These are phyloP conservation scores for Phytophthora palmivora DNA, from an alignment of 352 stramenopile species.

Conservation along the genomic window DNA sequence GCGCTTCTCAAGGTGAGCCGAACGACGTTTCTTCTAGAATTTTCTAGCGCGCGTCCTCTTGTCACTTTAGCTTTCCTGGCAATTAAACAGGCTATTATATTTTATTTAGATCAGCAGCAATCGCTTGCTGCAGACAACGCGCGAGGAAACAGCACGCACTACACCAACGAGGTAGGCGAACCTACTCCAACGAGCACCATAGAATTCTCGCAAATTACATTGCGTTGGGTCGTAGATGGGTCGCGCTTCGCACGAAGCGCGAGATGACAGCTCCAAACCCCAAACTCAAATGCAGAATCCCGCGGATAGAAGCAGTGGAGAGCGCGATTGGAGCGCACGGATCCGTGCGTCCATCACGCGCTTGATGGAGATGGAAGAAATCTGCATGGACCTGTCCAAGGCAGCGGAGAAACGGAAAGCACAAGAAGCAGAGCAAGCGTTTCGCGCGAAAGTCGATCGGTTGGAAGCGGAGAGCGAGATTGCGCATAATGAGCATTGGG, in stretches of 20 bases:
- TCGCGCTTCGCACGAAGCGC: not conserved
- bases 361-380: slow-evolving; percentile 41
- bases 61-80: not conserved
- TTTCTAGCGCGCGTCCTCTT: not conserved
- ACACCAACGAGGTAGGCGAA: too few species aligned
- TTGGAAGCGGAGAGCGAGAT: slow-evolving; percentile 23
- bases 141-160: too few species aligned
- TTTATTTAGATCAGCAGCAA: too few species aligned
- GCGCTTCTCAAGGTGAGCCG: slow-evolving; percentile 26
- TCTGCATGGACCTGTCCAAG: slow-evolving; percentile 35
- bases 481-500: slow-evolving; percentile 67
- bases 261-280: not conserved
- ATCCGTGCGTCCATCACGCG: slow-evolving; percentile 37
- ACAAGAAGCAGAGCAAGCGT: slow-evolving; percentile 42
- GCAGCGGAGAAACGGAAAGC: slow-evolving; percentile 28
- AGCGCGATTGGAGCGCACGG: slow-evolving; percentile 28
- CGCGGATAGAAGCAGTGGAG: not conserved
- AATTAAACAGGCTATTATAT: slow-evolving; percentile 10
- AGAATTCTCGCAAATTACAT: too few species aligned
- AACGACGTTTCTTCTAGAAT: too few species aligned
- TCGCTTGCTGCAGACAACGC: too few species aligned
- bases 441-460: slow-evolving; percentile 30
- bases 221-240: slow-evolving; percentile 3
- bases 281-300: not conserved
- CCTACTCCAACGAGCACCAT: too few species aligned